Conservation (phyloP, 331 rosid genomes). For the Malus hybrid region DNA sequence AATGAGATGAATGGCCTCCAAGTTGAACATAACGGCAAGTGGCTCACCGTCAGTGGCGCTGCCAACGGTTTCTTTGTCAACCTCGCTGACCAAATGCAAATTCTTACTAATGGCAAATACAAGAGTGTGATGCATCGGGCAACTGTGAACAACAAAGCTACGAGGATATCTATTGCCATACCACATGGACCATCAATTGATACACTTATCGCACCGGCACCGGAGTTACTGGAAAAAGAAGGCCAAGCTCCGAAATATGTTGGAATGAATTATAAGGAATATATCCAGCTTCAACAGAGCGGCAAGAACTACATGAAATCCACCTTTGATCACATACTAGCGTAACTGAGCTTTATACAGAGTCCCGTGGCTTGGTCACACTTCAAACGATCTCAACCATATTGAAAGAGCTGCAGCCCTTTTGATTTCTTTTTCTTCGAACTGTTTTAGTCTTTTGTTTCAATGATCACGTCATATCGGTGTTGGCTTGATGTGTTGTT, state of each 20-base stretch:
- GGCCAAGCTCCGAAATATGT: background rate
- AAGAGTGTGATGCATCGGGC: slow-evolving; percentile 59
- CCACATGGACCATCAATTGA: too few relatives aligned
- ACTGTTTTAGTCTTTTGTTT: too few relatives aligned
- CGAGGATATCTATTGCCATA: too few relatives aligned
- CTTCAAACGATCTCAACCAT: too few relatives aligned
- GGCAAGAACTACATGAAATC: slow-evolving; percentile 26
- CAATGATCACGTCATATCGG: too few relatives aligned
- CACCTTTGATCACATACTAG: background rate
- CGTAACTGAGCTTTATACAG: too few relatives aligned
- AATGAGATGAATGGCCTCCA: background rate
- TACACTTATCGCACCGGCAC: too few relatives aligned
- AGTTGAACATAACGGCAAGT: background rate
- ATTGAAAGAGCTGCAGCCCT: too few relatives aligned
- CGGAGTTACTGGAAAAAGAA: background rate
- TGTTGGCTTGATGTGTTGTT: too few relatives aligned
- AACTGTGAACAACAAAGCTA: too few relatives aligned
- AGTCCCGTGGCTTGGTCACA: too few relatives aligned
- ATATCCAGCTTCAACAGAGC: slow-evolving; percentile 4
- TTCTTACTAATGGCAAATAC: slow-evolving; percentile 24
- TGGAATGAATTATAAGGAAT: background rate
- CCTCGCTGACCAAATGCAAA: background rate
- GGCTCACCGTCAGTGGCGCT: background rate
- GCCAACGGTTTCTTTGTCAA: background rate
- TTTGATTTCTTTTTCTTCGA: too few relatives aligned